Evolutionary conservation across 371 early-diverging fungal species (phyloP), one percentile per base, ranked within the genome.

Genomic region (Syncephalastrum monosporum): DNA sequence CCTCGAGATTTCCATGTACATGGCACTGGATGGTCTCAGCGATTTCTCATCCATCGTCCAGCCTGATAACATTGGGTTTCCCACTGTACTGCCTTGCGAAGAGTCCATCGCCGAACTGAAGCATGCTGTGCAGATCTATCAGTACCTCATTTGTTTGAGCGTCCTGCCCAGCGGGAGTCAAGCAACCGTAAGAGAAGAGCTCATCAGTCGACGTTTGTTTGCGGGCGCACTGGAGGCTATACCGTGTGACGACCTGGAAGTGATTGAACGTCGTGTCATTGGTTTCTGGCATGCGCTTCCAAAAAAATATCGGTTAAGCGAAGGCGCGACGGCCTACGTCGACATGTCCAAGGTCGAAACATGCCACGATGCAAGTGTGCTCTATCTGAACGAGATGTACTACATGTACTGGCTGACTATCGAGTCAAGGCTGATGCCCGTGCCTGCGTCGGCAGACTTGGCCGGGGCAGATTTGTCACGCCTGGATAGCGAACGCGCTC

Each of bases 271-370:
- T 10, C 53, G 53, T 5, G 16, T 27, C 17, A 29, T 52, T 6
- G 29, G 46, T 10, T 71, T 68, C 50, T 74, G 74, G 74, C 56
- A 59, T 24, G 42, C 38, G 8, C 43, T 71, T 23, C 71, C 68
- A 10, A 23, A 38, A 0, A 14, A 38, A 6, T 64, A 56, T 47
- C 65, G 66, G 3, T 13, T 74, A 12, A 61, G 63, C 1, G 60
- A 68, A 47, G 58, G 57, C 13, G 68, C 68, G 0, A 48, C 59
- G 7, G 66, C 65, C 5, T 68, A 71, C 43, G 21, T 74, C 14
- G 60, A 65, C 12, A 51, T 60, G 46, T 68, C 65, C 7, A 63
- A 63, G 13, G 58, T 74, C 24, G 64, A 69, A 19, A 57, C 59
- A 24, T 69, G 63, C 29, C 42, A 49, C 2, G 62, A 60, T 15